Evolutionary conservation across 306 rosid species (phyloP), one percentile per base, ranked within the genome.

Genomic region (Acacia melanoxylon): DNA sequence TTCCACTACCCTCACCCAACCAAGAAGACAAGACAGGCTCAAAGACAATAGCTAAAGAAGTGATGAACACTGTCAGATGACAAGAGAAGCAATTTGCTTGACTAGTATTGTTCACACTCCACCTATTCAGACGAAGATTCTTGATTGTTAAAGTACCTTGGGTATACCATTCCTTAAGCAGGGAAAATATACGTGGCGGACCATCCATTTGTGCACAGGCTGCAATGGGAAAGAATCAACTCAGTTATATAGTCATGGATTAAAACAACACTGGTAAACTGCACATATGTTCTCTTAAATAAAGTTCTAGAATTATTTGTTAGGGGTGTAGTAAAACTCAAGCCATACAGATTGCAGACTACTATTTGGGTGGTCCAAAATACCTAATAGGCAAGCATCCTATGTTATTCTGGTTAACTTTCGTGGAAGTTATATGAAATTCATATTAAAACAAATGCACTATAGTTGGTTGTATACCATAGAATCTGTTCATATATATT

Each of bases 171-270:
- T 59, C 31, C 92, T 84, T 72, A 95, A 19, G 89, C 99, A 95
- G 37, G 99, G 99, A 83, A 93, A 89, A 84, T 92, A 95, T 80
- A 95, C 66, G 79, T 95, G 99, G 48, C 99, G 99, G 85, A 92
- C 84, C 97, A 95, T 92, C 99, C 99, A 95, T 86, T 91, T 95
- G 77, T 95, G 98, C 86, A 95, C 98, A 80, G 99, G 99, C 99
- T 95, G 93, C 68, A 88, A 65, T 22, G 46, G 68, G 68, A 83
- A 25, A 27, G 58, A 82, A 86, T 46, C 61, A 61, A 79, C 40
- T 80, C 80, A 84, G 82, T 81, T 63, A 40, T 76, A 48, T 67
- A 82, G n/a, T 72, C 22, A 68, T 49, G 58, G 22, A 82, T 66
- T 40, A 79, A 70, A 68, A 56, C 52, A 48, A 62, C 41, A 77